These are phyloP conservation scores for Dendrostoma leiphaemia DNA, from an alignment of 2,329 filamentous ascomycete genomes.

Conservation along the genomic window DNA sequence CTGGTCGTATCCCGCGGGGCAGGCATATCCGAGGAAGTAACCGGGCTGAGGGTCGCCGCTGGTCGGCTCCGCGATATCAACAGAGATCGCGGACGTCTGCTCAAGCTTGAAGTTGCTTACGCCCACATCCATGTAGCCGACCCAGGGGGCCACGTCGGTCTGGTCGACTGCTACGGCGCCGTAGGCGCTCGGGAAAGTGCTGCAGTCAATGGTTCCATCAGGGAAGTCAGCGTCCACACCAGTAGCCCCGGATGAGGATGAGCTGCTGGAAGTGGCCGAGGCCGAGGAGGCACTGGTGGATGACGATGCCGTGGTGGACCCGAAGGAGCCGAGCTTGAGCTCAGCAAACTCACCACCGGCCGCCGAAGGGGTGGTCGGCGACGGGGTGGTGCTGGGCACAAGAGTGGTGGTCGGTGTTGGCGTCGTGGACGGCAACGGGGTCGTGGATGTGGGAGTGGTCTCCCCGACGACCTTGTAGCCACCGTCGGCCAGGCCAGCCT, in stretches of 20 bases:
- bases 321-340: conserved; percentile 35
- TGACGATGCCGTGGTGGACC: conserved; percentile 26
- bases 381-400: conserved; percentile 34
- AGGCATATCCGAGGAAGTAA: conserved; percentile 87
- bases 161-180: conserved; percentile 72
- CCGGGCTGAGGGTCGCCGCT: conserved; percentile 60
- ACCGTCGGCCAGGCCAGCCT: conserved; percentile 69
- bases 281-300: conserved; percentile 26
- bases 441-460: conserved; percentile 49
- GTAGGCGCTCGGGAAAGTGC: conserved; percentile 71
- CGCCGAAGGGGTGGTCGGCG: conserved; percentile 31
- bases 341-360: conserved; percentile 51
- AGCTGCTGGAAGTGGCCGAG: conserved; percentile 13
- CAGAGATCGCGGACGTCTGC: conserved; percentile 44
- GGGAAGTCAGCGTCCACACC: conserved; percentile 72
- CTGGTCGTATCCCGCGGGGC: conserved; percentile 89
- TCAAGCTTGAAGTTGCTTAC: conserved; percentile 5
- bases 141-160: conserved; percentile 72
- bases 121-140: conserved; percentile 65
- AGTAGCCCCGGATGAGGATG: conserved; percentile 32
- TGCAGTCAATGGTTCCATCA: conserved; percentile 69
- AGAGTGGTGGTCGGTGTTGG: conserved; percentile 32
- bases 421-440: conserved; percentile 32
- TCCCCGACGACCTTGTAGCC: conserved; percentile 66
- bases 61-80: conserved; percentile 63